Base-by-base conservation (phyloP, 78 protist genomes). In the Dictyostelium brefeldianum region DNA sequence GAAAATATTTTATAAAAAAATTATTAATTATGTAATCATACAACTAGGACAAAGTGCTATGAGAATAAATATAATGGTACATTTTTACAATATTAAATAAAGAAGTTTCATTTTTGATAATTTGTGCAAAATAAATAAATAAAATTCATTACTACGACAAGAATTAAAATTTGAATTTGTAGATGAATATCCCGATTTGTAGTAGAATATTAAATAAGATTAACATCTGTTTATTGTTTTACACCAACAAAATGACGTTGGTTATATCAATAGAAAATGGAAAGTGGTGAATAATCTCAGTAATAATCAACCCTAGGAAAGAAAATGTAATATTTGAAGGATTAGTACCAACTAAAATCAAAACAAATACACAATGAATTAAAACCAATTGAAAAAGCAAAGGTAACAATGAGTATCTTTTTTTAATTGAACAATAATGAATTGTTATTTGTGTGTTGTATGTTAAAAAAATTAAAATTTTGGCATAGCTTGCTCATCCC, bases 231-330 rank as follows among this genome's bases (percentile, higher is more conserved):
- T 22, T 27, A 47, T 65, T 75, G 92, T 43, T 47, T 53, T 6
- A 84, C 3, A 59, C 92, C 92, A 22, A 46, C 4, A 31, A 84
- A 70, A 74, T 74, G 70, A 47, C 92, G 83, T 84, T 84, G 92
- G 22, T 84, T 84, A 67, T 84, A 84, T 27, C 77, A 71, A 47
- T 84, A 84, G 62, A 84, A 79, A 29, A 84, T 84, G 17, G 71
- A 48, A 36, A 84, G 41, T 2, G 57, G 48, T 9, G 92, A 4
- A 84, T 75, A 46, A 84, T 59, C 36, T 84, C 92, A 1, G 92
- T 84, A n/a, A 84, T 56, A 46, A 84, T 71, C 5, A 84, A 80
- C 47, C 92, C 92, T 6, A 84, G 17, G 83, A 84, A 84, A 59
- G 78, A 59, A 70, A 84, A 84, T n/a, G 78, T 31, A 20, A 84